Evolutionary conservation across 768 basidiomycete species (phyloP).

Genomic region (Mycena venus): DNA sequence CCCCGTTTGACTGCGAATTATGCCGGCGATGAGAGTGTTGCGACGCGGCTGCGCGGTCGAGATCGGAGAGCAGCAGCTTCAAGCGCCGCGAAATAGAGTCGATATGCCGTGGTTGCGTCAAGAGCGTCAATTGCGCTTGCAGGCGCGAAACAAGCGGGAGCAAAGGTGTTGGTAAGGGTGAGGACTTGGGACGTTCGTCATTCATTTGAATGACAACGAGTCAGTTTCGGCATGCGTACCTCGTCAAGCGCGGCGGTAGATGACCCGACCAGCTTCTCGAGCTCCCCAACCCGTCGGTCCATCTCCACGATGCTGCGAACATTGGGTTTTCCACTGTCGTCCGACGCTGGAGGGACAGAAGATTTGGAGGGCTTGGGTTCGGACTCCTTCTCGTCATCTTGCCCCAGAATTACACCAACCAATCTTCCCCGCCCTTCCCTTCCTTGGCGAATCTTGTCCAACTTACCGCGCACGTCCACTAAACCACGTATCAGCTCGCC

Average conservation of each 20-base stretch:
- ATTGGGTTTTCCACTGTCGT: conserved; percentile 49
- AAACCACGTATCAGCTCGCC: conserved; percentile 83
- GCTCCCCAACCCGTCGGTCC: conserved; percentile 85
- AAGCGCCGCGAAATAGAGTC: conserved; percentile 95
- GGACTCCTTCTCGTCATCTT: conserved; percentile 33
- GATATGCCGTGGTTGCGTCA: conserved; percentile 96
- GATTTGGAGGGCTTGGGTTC: conserved; percentile 6
- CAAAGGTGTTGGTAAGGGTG: conserved; percentile 84
- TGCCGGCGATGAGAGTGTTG: conserved; percentile 62
- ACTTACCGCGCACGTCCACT: conserved; percentile 77
- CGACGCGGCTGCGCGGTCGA: conserved; percentile 81
- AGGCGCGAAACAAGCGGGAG: conserved; percentile 85
- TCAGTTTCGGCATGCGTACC: conserved; percentile 56
- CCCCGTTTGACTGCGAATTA: conserved; percentile 53
- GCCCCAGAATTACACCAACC: conserved; percentile 69
- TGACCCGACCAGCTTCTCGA: conserved; percentile 89
- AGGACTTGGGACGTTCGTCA: conserved; percentile 57
- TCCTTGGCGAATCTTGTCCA: conserved; percentile 76
- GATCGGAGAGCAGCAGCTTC: conserved; percentile 91
- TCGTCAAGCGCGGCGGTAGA: conserved; percentile 86
- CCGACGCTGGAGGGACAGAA: neutral
- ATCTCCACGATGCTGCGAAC: conserved; percentile 75
- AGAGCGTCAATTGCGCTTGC: conserved; percentile 86
- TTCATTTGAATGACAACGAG: neutral
- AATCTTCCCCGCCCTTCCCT: conserved; percentile 76